A percentile compares a stretch with the other conserved stretches of the same genome.
Evolutionary conservation across 306 rosid genomes (phyloP).

Genomic region (Sphenostylis stenocarpa): DNA sequence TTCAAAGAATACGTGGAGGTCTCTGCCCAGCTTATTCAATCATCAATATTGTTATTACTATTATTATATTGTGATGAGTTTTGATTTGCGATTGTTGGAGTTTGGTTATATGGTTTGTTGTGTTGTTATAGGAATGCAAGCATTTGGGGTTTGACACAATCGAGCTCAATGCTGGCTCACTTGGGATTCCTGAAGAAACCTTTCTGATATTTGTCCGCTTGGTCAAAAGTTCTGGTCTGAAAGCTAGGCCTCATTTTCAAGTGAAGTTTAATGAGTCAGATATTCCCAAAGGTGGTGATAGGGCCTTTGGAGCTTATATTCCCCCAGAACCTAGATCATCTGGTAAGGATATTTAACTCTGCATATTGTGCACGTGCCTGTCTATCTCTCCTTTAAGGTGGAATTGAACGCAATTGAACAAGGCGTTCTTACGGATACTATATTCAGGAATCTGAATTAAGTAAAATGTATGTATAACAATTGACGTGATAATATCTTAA

Average conservation of each 20-base stretch:
- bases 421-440: background rate
- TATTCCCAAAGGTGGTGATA: conserved; percentile 59
- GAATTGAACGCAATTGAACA: background rate
- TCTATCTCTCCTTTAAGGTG: background rate
- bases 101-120: background rate
- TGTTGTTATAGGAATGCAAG: conserved; percentile 73
- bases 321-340: conserved; percentile 68
- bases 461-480: background rate
- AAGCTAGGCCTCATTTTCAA: conserved; percentile 75
- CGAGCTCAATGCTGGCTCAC: conserved; percentile 71
- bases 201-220: conserved; percentile 74
- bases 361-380: background rate
- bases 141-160: conserved; percentile 80
- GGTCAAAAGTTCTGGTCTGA: conserved; percentile 77
- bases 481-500: background rate
- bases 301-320: conserved; percentile 86
- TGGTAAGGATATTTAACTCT: conserved; percentile 48
- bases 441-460: conserved; percentile 10
- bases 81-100: background rate
- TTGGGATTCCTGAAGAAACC: conserved; percentile 81
- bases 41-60: no score
- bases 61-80: background rate
- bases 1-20: conserved; percentile 83
- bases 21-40: background rate
- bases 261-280: conserved; percentile 79